Conservation (phyloP, 495 filamentous ascomycete genomes). For the Podospora fimiseda region DNA sequence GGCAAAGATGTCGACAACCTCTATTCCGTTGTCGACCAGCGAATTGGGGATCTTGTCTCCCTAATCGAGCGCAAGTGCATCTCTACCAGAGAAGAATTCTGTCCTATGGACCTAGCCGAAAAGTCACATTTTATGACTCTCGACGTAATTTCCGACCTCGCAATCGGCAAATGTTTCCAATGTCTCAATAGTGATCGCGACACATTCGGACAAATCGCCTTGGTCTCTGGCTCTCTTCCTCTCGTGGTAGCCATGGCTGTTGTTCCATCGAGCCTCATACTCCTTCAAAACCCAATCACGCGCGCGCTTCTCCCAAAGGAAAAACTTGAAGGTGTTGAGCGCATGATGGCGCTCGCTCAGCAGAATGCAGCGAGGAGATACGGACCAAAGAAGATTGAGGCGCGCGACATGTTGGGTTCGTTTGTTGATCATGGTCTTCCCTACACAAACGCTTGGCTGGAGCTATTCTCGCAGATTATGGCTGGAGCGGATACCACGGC, state of each 20-base stretch:
- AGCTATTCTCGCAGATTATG: slow-evolving; percentile 40
- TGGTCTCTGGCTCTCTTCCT: slow-evolving; percentile 29
- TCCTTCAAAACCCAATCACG: slow-evolving; percentile 22
- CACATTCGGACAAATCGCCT: slow-evolving; percentile 40
- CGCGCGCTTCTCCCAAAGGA: slow-evolving; percentile 51
- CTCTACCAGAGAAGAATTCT: slow-evolving; percentile 20
- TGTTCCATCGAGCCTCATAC: slow-evolving; percentile 20
- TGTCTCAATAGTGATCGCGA: slow-evolving; percentile 40
- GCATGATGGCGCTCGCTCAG: slow-evolving; percentile 31
- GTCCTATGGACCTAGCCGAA: slow-evolving; percentile 37
- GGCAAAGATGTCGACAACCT: slow-evolving; percentile 13
- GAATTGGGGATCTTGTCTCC: slow-evolving; percentile 36
- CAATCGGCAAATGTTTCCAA: slow-evolving; percentile 48
- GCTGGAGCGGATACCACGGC: slow-evolving; percentile 62
- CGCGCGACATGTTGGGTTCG: slow-evolving; percentile 33
- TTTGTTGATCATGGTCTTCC: slow-evolving; percentile 28
- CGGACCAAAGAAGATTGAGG: slow-evolving; percentile 20
- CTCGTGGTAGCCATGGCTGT: slow-evolving; percentile 20
- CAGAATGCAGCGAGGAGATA: slow-evolving; percentile 30
- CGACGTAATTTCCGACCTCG: slow-evolving; percentile 43
- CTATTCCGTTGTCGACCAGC: slow-evolving; percentile 26
- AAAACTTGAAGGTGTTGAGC: slow-evolving; percentile 37
- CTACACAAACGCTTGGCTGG: slow-evolving; percentile 23
- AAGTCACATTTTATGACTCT: slow-evolving; percentile 43
- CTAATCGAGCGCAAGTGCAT: slow-evolving; percentile 36